These are phyloP conservation scores for Oryza longistaminata DNA, from an alignment of 176 grass and related monocot genomes.

Conservation along the genomic window DNA sequence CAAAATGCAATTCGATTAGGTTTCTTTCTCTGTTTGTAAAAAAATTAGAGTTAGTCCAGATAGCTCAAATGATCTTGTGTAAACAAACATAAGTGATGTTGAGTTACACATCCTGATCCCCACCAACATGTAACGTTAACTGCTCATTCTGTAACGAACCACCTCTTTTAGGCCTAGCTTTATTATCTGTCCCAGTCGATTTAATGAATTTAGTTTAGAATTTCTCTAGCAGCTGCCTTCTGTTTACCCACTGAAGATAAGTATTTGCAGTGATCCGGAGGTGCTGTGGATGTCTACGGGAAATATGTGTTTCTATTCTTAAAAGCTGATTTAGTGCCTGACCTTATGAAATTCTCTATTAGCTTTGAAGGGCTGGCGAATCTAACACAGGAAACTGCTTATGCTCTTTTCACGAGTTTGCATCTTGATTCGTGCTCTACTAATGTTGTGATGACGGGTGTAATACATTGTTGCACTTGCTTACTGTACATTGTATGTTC, in stretches of 20 bases:
- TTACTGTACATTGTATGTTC: slow-evolving; percentile 1
- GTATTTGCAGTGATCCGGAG: background rate
- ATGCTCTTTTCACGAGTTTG: background rate
- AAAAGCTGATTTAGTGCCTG: background rate
- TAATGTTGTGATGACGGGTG: background rate
- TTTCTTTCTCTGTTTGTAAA: slow-evolving; percentile 53
- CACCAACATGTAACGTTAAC: slow-evolving; percentile 47
- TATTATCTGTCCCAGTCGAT: slow-evolving; percentile 31
- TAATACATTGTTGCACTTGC: background rate
- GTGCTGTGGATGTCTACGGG: background rate
- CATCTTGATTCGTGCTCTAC: background rate
- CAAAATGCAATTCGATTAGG: slow-evolving; percentile 27
- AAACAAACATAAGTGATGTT: slow-evolving; percentile 11
- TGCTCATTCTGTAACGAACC: slow-evolving; percentile 42
- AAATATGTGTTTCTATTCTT: background rate
- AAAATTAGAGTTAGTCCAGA: slow-evolving; percentile 50
- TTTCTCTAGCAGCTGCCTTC: background rate
- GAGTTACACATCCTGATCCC: slow-evolving; percentile 42
- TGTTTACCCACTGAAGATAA: background rate
- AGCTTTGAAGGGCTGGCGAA: background rate
- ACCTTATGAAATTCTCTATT: background rate
- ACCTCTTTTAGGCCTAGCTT: slow-evolving; percentile 24
- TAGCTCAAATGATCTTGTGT: slow-evolving; percentile 43
- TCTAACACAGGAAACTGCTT: background rate
- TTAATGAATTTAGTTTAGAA: slow-evolving; percentile 31